Percentiles rank a stretch among this genome's conserved stretches.
phyloP scores from a whole-genome alignment of 495 filamentous ascomycete genomes.

The Annulohypoxylon maeteangense region DNA sequence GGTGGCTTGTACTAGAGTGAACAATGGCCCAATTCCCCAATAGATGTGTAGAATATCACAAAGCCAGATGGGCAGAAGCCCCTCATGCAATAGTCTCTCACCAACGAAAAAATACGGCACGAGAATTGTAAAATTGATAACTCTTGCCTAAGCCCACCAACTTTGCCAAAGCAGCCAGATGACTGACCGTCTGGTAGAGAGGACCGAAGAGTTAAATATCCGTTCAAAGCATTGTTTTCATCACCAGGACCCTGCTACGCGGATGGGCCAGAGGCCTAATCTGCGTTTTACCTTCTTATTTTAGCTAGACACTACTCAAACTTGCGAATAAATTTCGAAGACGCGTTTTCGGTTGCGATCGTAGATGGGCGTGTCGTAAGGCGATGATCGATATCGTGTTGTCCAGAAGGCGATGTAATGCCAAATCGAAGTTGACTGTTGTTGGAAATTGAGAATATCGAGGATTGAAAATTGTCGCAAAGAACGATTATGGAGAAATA shows the following conservation, averaged over 20 bases:
- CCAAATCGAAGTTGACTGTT: neutral
- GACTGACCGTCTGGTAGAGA: constrained; percentile 22
- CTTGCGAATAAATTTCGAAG: constrained; percentile 1
- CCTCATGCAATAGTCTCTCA: constrained; percentile 46
- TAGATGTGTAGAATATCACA: constrained; percentile 39
- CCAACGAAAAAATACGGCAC: constrained; percentile 31
- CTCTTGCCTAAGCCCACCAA: constrained; percentile 31
- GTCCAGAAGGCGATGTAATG: constrained; percentile 2
- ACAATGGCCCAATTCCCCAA: constrained; percentile 31
- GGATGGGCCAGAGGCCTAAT: constrained; percentile 10
- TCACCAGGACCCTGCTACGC: constrained; percentile 35
- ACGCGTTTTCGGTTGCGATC: constrained; percentile 6
- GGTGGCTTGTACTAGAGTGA: constrained; percentile 19
- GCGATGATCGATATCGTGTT: constrained; percentile 12
- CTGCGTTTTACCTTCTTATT: constrained; percentile 31
- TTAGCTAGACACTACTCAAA: constrained; percentile 34
- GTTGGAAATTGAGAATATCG: neutral
- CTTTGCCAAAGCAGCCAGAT: constrained; percentile 35
- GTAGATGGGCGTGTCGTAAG: neutral
- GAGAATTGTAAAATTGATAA: constrained; percentile 43
- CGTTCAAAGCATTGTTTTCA: constrained; percentile 41
- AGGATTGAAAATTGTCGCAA: constrained; percentile 16
- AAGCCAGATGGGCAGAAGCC: constrained; percentile 34
- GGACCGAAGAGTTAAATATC: constrained; percentile 31
- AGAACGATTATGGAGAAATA: neutral